phyloP scores from a whole-genome alignment of 192 early-diverging fungal genomes.

The Phlyctochytrium planicorne region DNA sequence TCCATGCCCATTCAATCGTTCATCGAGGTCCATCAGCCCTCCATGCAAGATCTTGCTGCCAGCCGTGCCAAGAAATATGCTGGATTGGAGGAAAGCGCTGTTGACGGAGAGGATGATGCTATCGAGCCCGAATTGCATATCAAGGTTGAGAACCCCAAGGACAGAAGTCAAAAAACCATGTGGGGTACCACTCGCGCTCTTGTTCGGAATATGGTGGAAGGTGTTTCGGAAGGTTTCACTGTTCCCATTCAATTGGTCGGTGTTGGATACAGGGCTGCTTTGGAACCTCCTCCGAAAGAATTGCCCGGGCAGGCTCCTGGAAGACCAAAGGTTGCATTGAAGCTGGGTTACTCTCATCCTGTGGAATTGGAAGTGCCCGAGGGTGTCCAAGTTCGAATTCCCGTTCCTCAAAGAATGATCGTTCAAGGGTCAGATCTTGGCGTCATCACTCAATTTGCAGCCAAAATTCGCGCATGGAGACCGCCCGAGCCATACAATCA shows the following conservation, averaged over 20 bases:
- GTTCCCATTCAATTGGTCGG: constrained; percentile 84
- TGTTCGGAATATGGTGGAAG: constrained; percentile 79
- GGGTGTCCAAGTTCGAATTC: constrained; percentile 71
- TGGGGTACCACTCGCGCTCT: constrained; percentile 97
- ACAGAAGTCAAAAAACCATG: constrained; percentile 78
- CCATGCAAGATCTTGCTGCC: constrained; percentile 12
- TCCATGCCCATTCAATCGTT: constrained; percentile 81
- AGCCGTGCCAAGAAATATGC: constrained; percentile 12
- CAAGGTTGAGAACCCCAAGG: constrained; percentile 54
- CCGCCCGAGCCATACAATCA: constrained; percentile 98
- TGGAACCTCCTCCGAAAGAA: constrained; percentile 56
- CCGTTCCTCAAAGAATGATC: constrained; percentile 80
- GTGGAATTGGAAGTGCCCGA: constrained; percentile 76
- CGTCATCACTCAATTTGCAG: constrained; percentile 86
- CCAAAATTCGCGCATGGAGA: constrained; percentile 85
- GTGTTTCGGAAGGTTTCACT: constrained; percentile 87
- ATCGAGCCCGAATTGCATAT: constrained; percentile 31
- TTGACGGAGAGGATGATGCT: constrained; percentile 28
- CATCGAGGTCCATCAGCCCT: constrained; percentile 52
- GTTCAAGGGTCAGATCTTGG: constrained; percentile 77
- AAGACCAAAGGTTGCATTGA: constrained; percentile 60
- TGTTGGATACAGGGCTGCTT: constrained; percentile 87
- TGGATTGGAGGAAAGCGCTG: constrained; percentile 13
- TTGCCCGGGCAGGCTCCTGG: not conserved
- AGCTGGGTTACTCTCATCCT: constrained; percentile 87